These are phyloP conservation scores for Aspergillus hiratsukae DNA, from an alignment of 2,329 filamentous ascomycete genomes.

Conservation along the genomic window DNA sequence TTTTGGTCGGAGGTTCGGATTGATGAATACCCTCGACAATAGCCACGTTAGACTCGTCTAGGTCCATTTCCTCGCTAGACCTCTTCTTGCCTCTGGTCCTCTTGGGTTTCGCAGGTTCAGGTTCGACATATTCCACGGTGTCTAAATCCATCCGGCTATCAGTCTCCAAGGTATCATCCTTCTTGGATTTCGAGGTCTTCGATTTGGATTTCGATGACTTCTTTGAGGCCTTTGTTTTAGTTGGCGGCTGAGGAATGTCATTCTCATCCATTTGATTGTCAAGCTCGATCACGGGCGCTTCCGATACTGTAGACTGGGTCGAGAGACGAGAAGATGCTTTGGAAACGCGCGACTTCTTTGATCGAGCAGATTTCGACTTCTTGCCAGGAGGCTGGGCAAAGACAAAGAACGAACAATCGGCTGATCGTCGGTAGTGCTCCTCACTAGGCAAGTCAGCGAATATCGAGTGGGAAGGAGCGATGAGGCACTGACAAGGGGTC, in stretches of 20 bases:
- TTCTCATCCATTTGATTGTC: slow-evolving; percentile 56
- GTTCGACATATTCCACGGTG: slow-evolving; percentile 18
- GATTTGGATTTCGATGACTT: slow-evolving; percentile 35
- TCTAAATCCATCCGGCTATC: slow-evolving; percentile 28
- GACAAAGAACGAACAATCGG: slow-evolving; percentile 77
- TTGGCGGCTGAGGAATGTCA: slow-evolving; percentile 46
- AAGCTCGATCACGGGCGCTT: slow-evolving; percentile 39
- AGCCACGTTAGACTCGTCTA: slow-evolving; percentile 18
- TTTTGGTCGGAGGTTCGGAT: slow-evolving; percentile 51
- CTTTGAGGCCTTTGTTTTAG: slow-evolving; percentile 51
- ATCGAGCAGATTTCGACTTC: slow-evolving; percentile 53
- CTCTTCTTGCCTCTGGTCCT: slow-evolving; percentile 56
- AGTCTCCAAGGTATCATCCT: slow-evolving; percentile 43
- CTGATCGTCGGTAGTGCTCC: slow-evolving; percentile 76
- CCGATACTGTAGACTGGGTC: slow-evolving; percentile 48
- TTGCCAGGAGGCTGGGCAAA: slow-evolving; percentile 53
- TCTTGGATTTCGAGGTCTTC: slow-evolving; percentile 36
- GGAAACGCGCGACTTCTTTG: slow-evolving; percentile 57
- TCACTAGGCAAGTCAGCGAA: slow-evolving; percentile 51
- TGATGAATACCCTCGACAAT: slow-evolving; percentile 17
- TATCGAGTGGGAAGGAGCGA: slow-evolving; percentile 17
- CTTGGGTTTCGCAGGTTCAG: slow-evolving; percentile 34
- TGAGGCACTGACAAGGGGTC: slow-evolving; percentile 67
- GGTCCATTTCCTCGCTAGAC: slow-evolving; percentile 52
- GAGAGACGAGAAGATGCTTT: slow-evolving; percentile 66